Evolutionary conservation across 2,329 filamentous ascomycete species (phyloP).

Genomic region (Diaporthe sp.): DNA sequence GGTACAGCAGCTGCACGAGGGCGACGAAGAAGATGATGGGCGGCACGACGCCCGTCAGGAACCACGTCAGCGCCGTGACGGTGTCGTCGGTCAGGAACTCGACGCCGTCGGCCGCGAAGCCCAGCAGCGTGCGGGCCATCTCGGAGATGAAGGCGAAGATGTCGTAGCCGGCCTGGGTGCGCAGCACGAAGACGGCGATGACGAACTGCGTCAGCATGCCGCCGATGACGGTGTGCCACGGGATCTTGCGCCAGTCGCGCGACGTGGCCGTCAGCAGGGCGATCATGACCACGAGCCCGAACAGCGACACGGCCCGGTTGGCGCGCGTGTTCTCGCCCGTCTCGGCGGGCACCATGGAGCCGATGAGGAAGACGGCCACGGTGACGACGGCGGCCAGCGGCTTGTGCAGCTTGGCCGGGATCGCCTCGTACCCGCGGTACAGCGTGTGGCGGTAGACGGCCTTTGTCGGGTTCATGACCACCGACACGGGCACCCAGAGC

Average conservation of each 20-base stretch:
- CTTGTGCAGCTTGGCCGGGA: slow-evolving; percentile 77
- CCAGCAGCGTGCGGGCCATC: slow-evolving; percentile 80
- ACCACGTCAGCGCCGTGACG: slow-evolving; percentile 68
- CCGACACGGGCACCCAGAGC: slow-evolving; percentile 77
- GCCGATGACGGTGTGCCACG: slow-evolving; percentile 87
- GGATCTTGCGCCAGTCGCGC: slow-evolving; percentile 72
- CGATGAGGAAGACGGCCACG: slow-evolving; percentile 82
- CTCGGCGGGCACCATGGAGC: slow-evolving; percentile 81
- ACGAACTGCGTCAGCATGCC: slow-evolving; percentile 93
- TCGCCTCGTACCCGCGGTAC: slow-evolving; percentile 68
- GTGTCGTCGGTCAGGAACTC: slow-evolving; percentile 74
- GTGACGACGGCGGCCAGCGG: slow-evolving; percentile 74
- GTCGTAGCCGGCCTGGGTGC: slow-evolving; percentile 84
- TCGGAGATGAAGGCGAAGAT: slow-evolving; percentile 92
- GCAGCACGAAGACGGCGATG: slow-evolving; percentile 88
- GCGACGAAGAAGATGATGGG: slow-evolving; percentile 97
- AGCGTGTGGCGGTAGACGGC: slow-evolving; percentile 77
- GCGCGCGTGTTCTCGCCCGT: slow-evolving; percentile 81
- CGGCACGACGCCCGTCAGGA: slow-evolving; percentile 85
- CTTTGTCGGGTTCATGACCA: slow-evolving; percentile 76
- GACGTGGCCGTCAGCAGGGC: slow-evolving; percentile 78
- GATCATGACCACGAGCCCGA: slow-evolving; percentile 82
- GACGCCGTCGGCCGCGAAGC: slow-evolving; percentile 81
- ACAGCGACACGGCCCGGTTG: slow-evolving; percentile 85
- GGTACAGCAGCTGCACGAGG: slow-evolving; percentile 88